Base-by-base conservation (phyloP, 2,329 filamentous ascomycete species). In the Coniochaeta prunicola region DNA sequence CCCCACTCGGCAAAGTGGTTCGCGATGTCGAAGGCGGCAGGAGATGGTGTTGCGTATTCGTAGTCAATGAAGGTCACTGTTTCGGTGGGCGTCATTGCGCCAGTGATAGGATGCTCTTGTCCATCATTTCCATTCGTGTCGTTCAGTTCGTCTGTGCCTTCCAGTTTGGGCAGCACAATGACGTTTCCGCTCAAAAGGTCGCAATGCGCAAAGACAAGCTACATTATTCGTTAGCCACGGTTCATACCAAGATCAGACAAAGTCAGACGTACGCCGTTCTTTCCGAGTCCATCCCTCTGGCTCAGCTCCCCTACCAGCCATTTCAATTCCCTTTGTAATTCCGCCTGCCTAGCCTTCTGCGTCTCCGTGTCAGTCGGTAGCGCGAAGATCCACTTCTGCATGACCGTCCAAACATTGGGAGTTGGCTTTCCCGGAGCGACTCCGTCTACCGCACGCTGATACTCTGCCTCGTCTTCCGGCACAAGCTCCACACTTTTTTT, bases 1-100 rank as follows among this genome's bases (percentile, higher is more conserved):
- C 89, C 92, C 93, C 94, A 99, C 76, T 99, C 94, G 54, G 94
- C 92, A 71, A 99, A 96, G 78, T 99, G 94, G 76, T 99, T 99
- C 56, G 93, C 89, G 66, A 99, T 87, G 72, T 99, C 94, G 74
- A 99, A 99, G 1, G 93, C 92, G 4, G 92, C 92, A 1, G 93
- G 93, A 0, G 92, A 93, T 2, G 94, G 92, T 4, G 91, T 94
- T 15, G 92, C 92, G 74, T 99, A 99, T 74, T 99, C 94, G 77
- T 97, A 99, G 76, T 99, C 94, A 72, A 99, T 99, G 75, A 99
- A 97, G 69, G 84, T 84, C 58, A 93, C 88, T 2, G 75, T 80
- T 55, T 82, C 77, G 26, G 78, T 70, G 34, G 72, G 68, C 15
- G 34, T 3, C 9, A 8, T 71, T 66, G 28, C 64, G 64, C 21